Percentiles rank a stretch among this genome's conserved stretches.
phyloP scores from a whole-genome alignment of 129 eudicot species.

The Flaveria ramosissima region DNA sequence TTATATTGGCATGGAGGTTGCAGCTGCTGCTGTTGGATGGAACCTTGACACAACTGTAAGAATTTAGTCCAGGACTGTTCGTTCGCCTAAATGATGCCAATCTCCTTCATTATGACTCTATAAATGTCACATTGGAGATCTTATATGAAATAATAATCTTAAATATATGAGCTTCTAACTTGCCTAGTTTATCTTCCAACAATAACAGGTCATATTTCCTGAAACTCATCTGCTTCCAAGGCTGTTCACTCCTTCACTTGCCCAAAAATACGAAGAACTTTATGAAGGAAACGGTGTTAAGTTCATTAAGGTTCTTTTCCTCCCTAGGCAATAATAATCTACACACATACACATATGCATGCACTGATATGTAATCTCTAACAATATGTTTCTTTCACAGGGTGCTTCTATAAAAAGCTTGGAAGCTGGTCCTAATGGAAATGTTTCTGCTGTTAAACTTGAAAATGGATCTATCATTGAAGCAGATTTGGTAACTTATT shows the following conservation, averaged over 20 bases:
- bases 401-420: slow-evolving; percentile 72
- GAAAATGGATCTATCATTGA: slow-evolving; percentile 82
- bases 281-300: slow-evolving; percentile 83
- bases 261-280: slow-evolving; percentile 75
- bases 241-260: slow-evolving; percentile 84
- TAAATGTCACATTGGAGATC: background rate
- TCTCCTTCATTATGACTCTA: background rate
- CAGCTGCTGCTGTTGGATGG: slow-evolving; percentile 96
- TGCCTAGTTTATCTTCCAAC: background rate
- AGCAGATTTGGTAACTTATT: slow-evolving; percentile 73
- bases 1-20: slow-evolving; percentile 99
- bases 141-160: background rate
- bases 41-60: slow-evolving; percentile 93
- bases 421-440: slow-evolving; percentile 90
- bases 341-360: slow-evolving; percentile 5
- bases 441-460: slow-evolving; percentile 75
- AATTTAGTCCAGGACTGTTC: slow-evolving; percentile 9
- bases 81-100: slow-evolving; percentile 1
- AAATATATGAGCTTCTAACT: slow-evolving; percentile 18
- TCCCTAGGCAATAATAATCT: slow-evolving; percentile 8
- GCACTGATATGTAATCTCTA: background rate
- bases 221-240: slow-evolving; percentile 79
- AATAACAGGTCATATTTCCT: slow-evolving; percentile 77
- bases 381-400: slow-evolving; percentile 38
- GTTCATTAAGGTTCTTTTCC: slow-evolving; percentile 64